A percentile compares a stretch with the other conserved stretches of the same genome.
These are phyloP conservation scores for Alternaria panax DNA, from an alignment of 2,329 filamentous ascomycete genomes.

Conservation along the genomic window DNA sequence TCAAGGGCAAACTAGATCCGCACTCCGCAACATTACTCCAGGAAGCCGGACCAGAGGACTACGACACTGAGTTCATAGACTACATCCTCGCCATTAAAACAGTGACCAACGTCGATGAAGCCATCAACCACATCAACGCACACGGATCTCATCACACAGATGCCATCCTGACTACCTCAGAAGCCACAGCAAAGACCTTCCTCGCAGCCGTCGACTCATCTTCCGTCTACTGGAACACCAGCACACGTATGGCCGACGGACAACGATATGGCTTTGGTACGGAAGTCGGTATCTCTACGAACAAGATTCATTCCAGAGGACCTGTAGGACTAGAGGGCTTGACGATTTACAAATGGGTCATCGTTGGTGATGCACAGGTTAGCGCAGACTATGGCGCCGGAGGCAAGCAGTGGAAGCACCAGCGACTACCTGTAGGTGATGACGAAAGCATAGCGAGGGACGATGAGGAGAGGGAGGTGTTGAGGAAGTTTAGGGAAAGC, in stretches of 20 bases:
- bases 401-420: conserved; percentile 65
- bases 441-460: conserved; percentile 40
- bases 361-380: conserved; percentile 83
- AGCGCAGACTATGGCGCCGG: conserved; percentile 73
- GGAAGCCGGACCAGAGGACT: conserved; percentile 75
- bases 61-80: conserved; percentile 86
- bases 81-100: conserved; percentile 85
- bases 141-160: conserved; percentile 97
- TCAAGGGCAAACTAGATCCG: conserved; percentile 59
- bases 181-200: conserved; percentile 76
- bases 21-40: conserved; percentile 61
- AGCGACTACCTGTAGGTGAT: conserved; percentile 52
- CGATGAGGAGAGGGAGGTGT: conserved; percentile 43
- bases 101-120: conserved; percentile 69
- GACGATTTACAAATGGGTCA: conserved; percentile 96
- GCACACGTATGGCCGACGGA: conserved; percentile 91
- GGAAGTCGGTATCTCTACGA: conserved; percentile 97
- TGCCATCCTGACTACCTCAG: conserved; percentile 77
- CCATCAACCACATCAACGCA: conserved; percentile 86
- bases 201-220: conserved; percentile 86
- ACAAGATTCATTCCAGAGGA: conserved; percentile 94
- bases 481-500: conserved; percentile 43
- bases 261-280: conserved; percentile 98
- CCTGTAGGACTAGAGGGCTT: conserved; percentile 93
- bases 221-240: conserved; percentile 97